A percentile compares a stretch with the other conserved stretches of the same genome.
Evolutionary conservation across 108 stramenopile genomes (phyloP).

Genomic region (Mediolabrus comicus): DNA sequence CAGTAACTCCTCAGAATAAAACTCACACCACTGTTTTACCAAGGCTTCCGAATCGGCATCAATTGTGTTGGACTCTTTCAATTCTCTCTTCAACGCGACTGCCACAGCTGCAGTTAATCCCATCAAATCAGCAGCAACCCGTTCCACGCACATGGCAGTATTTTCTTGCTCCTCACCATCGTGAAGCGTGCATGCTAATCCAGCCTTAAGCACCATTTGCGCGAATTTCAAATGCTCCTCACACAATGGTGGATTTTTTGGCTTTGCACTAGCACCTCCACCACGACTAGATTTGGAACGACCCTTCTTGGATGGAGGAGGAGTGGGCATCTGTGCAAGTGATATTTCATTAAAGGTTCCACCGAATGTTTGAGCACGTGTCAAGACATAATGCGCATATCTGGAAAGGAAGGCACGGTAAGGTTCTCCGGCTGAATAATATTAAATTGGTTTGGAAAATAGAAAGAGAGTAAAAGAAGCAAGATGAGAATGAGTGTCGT

Average conservation of each 20-base stretch:
- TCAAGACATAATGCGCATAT: conserved; percentile 89
- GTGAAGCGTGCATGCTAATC: conserved; percentile 78
- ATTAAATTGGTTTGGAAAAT: background rate
- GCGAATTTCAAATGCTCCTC: conserved; percentile 83
- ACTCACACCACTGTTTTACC: conserved; percentile 82
- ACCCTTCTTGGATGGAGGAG: conserved; percentile 30
- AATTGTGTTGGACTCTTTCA: conserved; percentile 52
- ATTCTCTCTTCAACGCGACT: conserved; percentile 67
- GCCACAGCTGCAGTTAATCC: conserved; percentile 75
- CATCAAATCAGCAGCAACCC: conserved; percentile 85
- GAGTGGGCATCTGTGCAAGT: conserved; percentile 5
- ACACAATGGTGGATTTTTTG: conserved; percentile 66
- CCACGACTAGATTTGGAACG: conserved; percentile 22
- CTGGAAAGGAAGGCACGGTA: conserved; percentile 81
- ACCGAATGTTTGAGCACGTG: conserved; percentile 87
- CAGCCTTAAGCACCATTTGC: conserved; percentile 80
- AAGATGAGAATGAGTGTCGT: background rate
- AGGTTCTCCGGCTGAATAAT: conserved; percentile 56
- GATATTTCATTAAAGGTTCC: conserved; percentile 87
- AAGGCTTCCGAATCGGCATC: conserved; percentile 58
- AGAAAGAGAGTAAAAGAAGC: background rate
- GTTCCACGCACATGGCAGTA: conserved; percentile 85
- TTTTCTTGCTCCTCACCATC: conserved; percentile 88
- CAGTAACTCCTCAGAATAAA: conserved; percentile 78
- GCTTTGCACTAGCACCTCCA: conserved; percentile 30